phyloP scores from a whole-genome alignment of 106 monocot genomes.

The Chionographis japonica region DNA sequence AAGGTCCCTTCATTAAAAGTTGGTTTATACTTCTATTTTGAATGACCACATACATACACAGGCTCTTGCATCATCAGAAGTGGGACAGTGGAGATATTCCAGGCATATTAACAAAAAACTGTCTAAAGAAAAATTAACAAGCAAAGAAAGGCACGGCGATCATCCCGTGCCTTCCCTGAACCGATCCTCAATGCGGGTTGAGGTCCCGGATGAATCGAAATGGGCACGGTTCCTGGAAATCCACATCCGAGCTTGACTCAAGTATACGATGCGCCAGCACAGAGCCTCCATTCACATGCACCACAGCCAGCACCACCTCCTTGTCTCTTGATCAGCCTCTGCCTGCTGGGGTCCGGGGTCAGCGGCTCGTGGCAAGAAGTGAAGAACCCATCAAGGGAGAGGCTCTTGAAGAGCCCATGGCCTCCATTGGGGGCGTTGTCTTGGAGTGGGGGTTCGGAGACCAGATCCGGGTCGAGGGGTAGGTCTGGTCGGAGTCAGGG shows the following conservation, averaged over 20 bases:
- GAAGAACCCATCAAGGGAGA: conserved; percentile 20
- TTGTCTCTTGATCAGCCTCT: conserved; percentile 33
- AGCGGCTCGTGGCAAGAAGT: conserved; percentile 45
- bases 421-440: conserved; percentile 14
- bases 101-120: no score
- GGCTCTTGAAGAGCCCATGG: conserved; percentile 19
- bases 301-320: neutral
- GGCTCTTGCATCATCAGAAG: no score
- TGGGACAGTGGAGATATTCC: no score
- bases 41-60: no score
- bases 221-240: conserved; percentile 36
- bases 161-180: neutral
- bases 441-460: conserved; percentile 35
- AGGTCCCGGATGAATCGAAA: conserved; percentile 2
- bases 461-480: conserved; percentile 43
- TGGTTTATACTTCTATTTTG: no score
- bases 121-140: no score
- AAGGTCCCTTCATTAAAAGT: no score
- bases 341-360: conserved; percentile 55
- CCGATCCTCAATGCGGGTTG: conserved; percentile 8
- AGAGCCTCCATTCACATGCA: conserved; percentile 18
- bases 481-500: conserved; percentile 46
- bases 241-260: conserved; percentile 64
- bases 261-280: conserved; percentile 53
- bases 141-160: no score